Conservation (phyloP, 1,284 basidiomycete species). For the Acaromyces ingoldii region DNA sequence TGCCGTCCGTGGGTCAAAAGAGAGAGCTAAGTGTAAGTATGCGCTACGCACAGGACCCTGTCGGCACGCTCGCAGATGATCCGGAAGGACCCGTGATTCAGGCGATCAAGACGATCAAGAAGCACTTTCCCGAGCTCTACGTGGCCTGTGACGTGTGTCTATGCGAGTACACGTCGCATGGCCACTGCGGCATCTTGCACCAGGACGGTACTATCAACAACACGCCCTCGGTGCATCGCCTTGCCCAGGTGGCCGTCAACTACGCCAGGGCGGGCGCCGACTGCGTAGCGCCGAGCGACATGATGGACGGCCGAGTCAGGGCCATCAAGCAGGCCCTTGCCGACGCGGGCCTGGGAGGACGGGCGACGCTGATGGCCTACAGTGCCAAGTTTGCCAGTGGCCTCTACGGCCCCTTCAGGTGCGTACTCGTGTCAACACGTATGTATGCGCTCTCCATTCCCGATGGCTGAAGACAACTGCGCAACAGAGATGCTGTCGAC, state of each 20-base stretch:
- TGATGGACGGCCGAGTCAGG: conserved; percentile 96
- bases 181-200: conserved; percentile 85
- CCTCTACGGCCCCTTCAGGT: conserved; percentile 97
- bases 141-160: conserved; percentile 94
- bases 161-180: conserved; percentile 99
- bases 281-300: conserved; percentile 96
- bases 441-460: background rate
- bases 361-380: conserved; percentile 82
- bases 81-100: conserved; percentile 84
- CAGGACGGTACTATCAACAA: conserved; percentile 65
- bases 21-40: background rate
- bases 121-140: conserved; percentile 64
- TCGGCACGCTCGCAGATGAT: conserved; percentile 85
- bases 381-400: conserved; percentile 97
- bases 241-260: conserved; percentile 84
- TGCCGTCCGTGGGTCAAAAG: too few relatives aligned
- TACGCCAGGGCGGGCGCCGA: conserved; percentile 94
- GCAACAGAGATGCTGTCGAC: conserved; percentile 79
- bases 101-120: conserved; percentile 72
- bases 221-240: conserved; percentile 61
- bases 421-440: conserved; percentile 27
- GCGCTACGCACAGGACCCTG: conserved; percentile 63
- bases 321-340: conserved; percentile 83
- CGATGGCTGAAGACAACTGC: too few relatives aligned
- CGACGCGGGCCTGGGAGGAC: conserved; percentile 69